These are phyloP conservation scores for Glycyrrhiza uralensis DNA, from an alignment of 306 rosid species.

Conservation along the genomic window DNA sequence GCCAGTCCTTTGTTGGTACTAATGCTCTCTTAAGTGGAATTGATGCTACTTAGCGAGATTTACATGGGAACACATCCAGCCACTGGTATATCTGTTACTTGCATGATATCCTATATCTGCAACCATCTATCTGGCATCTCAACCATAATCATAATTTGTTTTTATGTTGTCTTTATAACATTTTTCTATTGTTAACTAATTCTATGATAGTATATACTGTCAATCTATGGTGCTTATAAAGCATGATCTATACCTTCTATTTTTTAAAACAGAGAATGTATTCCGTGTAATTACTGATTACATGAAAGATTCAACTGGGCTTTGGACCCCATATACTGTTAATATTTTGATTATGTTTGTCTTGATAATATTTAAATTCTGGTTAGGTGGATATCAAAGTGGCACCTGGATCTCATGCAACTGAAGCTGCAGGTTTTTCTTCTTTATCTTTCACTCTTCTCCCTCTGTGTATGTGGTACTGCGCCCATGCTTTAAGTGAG, in stretches of 20 bases:
- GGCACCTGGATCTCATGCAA: constrained; percentile 95
- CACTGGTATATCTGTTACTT: neutral
- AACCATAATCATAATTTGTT: neutral
- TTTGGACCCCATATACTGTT: neutral
- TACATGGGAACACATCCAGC: neutral
- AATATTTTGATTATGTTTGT: neutral
- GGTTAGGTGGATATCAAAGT: constrained; percentile 87
- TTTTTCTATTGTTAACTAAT: neutral
- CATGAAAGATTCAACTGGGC: constrained; percentile 16
- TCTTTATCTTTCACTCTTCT: neutral
- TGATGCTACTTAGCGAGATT: neutral
- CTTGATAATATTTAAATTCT: constrained; percentile 21
- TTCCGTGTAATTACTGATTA: neutral
- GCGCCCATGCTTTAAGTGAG: neutral
- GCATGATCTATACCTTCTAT: neutral
- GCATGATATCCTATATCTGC: neutral
- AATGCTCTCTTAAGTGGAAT: neutral
- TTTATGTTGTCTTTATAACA: neutral
- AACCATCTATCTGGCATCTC: neutral
- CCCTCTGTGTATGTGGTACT: neutral
- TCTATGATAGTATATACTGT: neutral
- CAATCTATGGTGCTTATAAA: neutral
- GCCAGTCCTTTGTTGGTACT: neutral
- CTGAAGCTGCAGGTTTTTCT: constrained; percentile 75
- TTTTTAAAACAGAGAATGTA: neutral